Evolutionary conservation across 2,329 filamentous ascomycete genomes (phyloP).

Genomic region (Ophiostoma piceae): DNA sequence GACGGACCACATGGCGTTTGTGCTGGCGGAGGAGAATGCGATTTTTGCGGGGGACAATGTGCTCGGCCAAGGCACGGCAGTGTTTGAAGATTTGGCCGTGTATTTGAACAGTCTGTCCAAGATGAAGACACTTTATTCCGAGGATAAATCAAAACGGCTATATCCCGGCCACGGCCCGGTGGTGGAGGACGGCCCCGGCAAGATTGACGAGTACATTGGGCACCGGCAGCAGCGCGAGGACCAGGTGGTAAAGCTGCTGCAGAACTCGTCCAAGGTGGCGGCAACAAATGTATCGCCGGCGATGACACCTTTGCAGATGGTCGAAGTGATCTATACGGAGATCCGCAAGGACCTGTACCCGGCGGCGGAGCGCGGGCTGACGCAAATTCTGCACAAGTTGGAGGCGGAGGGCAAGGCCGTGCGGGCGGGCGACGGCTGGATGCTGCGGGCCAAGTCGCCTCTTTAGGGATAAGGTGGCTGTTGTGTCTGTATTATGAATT

Average conservation of each 20-base stretch:
- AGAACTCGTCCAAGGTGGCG: constrained; percentile 22
- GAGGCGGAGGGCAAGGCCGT: constrained; percentile 63
- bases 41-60: constrained; percentile 73
- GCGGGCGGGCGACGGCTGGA: constrained; percentile 40
- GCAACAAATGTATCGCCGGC: constrained; percentile 18
- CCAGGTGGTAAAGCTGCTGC: constrained; percentile 65
- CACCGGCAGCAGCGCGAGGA: constrained; percentile 76
- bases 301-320: constrained; percentile 74
- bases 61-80: constrained; percentile 66
- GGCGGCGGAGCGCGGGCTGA: constrained; percentile 69
- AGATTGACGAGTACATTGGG: constrained; percentile 74
- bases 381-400: constrained; percentile 77
- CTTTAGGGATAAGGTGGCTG: constrained; percentile 32
- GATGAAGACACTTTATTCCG: constrained; percentile 43
- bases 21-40: constrained; percentile 59
- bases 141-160: constrained; percentile 49
- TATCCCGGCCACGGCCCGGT: constrained; percentile 87
- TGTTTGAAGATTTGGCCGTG: constrained; percentile 61
- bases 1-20: constrained; percentile 61
- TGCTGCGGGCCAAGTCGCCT: constrained; percentile 40
- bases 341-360: constrained; percentile 69
- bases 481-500: neutral
- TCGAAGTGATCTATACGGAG: constrained; percentile 79
- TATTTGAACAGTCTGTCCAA: constrained; percentile 57
- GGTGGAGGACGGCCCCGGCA: constrained; percentile 64